These are phyloP conservation scores for Lentinus tigrinus DNA, from an alignment of 768 basidiomycete species.

Conservation along the genomic window DNA sequence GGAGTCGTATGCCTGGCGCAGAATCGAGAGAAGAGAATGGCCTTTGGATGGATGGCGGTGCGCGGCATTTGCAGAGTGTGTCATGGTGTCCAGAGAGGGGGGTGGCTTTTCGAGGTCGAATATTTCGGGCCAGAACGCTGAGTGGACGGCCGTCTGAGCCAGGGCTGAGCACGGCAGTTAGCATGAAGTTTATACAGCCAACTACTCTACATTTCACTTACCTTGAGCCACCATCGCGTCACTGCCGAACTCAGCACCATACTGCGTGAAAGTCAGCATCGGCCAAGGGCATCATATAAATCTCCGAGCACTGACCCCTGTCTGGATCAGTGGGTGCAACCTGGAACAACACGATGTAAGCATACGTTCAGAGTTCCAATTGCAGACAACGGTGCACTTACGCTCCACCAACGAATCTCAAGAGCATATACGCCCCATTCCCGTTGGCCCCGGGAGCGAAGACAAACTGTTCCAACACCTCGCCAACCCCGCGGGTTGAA, in stretches of 20 bases:
- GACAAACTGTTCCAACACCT: slow-evolving; percentile 47
- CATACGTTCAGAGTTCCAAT: not conserved
- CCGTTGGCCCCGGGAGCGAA: slow-evolving; percentile 38
- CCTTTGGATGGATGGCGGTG: slow-evolving; percentile 30
- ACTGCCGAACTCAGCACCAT: slow-evolving; percentile 52
- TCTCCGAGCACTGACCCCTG: slow-evolving; percentile 44
- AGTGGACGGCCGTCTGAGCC: slow-evolving; percentile 49
- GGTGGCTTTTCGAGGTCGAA: slow-evolving; percentile 27
- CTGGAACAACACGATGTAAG: slow-evolving; percentile 27
- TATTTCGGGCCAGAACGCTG: slow-evolving; percentile 27
- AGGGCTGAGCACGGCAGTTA: slow-evolving; percentile 33
- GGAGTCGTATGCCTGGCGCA: slow-evolving; percentile 52
- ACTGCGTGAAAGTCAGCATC: slow-evolving; percentile 32
- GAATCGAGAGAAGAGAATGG: slow-evolving; percentile 46
- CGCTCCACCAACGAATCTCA: slow-evolving; percentile 36
- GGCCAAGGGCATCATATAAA: not conserved
- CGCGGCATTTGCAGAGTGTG: not conserved
- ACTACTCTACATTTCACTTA: slow-evolving; percentile 22
- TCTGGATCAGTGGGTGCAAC: slow-evolving; percentile 54
- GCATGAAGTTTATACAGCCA: not conserved
- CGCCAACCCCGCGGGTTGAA: slow-evolving; percentile 34
- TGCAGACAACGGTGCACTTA: slow-evolving; percentile 25
- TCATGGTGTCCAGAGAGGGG: not conserved
- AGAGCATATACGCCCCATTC: slow-evolving; percentile 32
- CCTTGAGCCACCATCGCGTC: slow-evolving; percentile 51